These are phyloP conservation scores for Schrenkiella parvula DNA, from an alignment of 345 rosid genomes.

Conservation along the genomic window DNA sequence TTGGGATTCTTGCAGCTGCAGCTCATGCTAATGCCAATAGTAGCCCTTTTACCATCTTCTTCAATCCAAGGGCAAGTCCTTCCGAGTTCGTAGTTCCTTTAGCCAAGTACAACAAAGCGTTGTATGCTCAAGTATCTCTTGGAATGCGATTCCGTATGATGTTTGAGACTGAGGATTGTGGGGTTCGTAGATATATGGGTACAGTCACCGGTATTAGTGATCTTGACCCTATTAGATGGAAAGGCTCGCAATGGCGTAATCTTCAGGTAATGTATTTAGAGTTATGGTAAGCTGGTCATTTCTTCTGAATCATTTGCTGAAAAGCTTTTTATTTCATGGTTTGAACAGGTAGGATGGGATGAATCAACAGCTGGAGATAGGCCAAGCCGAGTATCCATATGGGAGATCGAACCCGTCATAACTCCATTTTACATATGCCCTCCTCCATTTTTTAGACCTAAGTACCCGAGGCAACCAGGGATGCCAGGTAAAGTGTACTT, in stretches of 20 bases:
- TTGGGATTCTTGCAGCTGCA: conserved; percentile 93
- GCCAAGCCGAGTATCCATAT: conserved; percentile 79
- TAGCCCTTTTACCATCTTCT: conserved; percentile 87
- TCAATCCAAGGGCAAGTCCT: conserved; percentile 91
- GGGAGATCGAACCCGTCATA: conserved; percentile 92
- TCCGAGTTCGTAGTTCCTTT: conserved; percentile 94
- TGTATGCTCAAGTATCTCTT: conserved; percentile 67
- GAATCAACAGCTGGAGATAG: conserved; percentile 91
- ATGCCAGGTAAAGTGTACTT: conserved; percentile 57
- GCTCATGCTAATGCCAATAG: conserved; percentile 97
- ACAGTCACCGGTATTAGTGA: conserved; percentile 85
- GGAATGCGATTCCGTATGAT: conserved; percentile 97
- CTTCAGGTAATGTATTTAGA: conserved; percentile 53
- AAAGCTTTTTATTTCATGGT: neutral
- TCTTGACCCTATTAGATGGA: conserved; percentile 90
- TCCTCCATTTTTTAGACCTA: conserved; percentile 93
- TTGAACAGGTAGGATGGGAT: conserved; percentile 93
- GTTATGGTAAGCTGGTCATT: neutral
- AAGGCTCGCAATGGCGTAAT: conserved; percentile 94
- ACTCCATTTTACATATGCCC: conserved; percentile 96
- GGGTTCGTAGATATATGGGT: conserved; percentile 88
- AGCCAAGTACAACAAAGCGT: conserved; percentile 87
- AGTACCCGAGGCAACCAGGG: conserved; percentile 81
- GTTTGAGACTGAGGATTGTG: conserved; percentile 97
- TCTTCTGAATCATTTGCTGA: conserved; percentile 12